Conservation (phyloP, 176 grass and related monocot species). For the Coix lacrymajobi region DNA sequence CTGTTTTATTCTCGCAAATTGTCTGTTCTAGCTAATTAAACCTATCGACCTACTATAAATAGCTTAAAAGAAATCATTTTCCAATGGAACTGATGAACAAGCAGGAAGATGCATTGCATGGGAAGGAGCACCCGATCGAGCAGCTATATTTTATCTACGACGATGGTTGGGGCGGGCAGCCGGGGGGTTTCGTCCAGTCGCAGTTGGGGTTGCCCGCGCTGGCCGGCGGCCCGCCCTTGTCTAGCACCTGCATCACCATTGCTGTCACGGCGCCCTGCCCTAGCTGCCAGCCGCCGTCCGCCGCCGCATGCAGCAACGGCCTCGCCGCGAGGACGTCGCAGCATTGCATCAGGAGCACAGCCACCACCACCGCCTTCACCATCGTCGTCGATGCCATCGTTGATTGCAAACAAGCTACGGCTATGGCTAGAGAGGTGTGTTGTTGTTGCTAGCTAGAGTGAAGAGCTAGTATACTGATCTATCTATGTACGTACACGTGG, state of each 20-base stretch:
- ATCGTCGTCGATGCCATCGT: background rate
- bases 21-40: background rate
- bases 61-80: background rate
- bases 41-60: background rate
- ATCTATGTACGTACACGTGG: background rate
- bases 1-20: background rate
- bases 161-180: too few species aligned
- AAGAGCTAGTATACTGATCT: background rate
- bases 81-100: too few species aligned
- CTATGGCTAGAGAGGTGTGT: background rate
- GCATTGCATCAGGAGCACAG: conserved; percentile 7
- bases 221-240: too few species aligned
- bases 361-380: background rate
- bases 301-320: background rate
- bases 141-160: too few species aligned
- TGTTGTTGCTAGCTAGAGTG: background rate
- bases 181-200: too few species aligned
- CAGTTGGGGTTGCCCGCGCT: too few species aligned
- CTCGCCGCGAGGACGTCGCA: conserved; percentile 6
- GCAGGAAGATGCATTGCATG: too few species aligned
- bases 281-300: background rate
- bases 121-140: too few species aligned
- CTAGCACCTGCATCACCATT: background rate
- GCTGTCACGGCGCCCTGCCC: background rate
- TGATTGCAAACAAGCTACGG: background rate